Conservation (phyloP, 768 basidiomycete genomes). For the Bullera alba region DNA sequence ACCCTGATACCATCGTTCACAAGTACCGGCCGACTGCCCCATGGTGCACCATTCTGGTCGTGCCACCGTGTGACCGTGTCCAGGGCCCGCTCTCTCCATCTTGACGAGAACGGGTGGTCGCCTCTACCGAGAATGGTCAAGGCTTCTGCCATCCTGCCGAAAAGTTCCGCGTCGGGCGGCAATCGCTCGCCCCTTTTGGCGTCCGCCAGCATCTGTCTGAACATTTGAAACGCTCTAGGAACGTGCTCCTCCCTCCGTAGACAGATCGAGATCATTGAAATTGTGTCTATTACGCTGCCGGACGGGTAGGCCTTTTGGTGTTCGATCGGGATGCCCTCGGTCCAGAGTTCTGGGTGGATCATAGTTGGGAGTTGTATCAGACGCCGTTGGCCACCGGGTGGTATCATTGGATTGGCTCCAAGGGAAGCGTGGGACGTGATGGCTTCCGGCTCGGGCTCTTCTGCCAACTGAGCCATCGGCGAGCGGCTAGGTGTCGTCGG, state of each 20-base stretch:
- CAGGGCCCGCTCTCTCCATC: conserved; percentile 63
- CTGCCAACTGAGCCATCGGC: neutral
- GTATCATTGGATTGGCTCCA: neutral
- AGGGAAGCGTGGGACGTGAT: neutral
- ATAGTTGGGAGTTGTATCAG: neutral
- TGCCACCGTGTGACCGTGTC: conserved; percentile 47
- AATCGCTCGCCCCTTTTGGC: conserved; percentile 6
- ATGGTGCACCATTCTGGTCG: neutral
- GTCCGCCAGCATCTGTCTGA: conserved; percentile 34
- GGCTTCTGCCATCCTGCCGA: conserved; percentile 37
- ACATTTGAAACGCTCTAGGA: conserved; percentile 41
- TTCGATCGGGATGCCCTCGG: neutral
- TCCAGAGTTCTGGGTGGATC: neutral
- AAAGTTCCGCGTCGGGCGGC: conserved; percentile 35
- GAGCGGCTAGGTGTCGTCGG: neutral
- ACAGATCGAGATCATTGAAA: conserved; percentile 42
- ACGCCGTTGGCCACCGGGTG: too few relatives aligned
- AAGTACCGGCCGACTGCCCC: conserved; percentile 8
- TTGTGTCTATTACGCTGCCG: conserved; percentile 34
- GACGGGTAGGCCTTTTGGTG: conserved; percentile 33
- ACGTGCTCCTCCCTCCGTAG: conserved; percentile 35
- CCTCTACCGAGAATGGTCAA: conserved; percentile 23
- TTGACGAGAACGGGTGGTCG: conserved; percentile 49
- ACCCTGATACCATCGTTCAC: conserved; percentile 34
- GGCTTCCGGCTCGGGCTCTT: neutral